Evolutionary conservation across 1,139 yeast genomes (phyloP).

Genomic region (Arxiozyma heterogenica): DNA sequence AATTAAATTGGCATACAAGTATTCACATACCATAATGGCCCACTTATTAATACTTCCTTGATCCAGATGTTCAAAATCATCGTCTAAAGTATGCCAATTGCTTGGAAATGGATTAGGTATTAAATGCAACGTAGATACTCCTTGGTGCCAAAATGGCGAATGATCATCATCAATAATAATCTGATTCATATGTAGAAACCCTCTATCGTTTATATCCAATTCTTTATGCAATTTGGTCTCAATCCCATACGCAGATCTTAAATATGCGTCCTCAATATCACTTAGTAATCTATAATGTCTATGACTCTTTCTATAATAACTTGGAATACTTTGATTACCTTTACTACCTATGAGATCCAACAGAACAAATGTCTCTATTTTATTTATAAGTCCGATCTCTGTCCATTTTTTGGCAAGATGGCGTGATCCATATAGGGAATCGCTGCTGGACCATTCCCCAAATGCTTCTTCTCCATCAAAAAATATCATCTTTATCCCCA

Average conservation of each 20-base stretch:
- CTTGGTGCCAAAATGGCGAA: constrained; percentile 39
- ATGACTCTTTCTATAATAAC: constrained; percentile 37
- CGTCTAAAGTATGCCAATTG: constrained; percentile 42
- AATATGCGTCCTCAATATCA: constrained; percentile 24
- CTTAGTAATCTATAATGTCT: constrained; percentile 33
- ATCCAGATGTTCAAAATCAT: constrained; percentile 28
- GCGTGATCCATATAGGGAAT: constrained; percentile 48
- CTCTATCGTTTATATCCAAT: constrained; percentile 5
- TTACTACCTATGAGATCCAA: constrained; percentile 42
- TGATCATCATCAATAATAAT: constrained; percentile 45
- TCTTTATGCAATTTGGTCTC: constrained; percentile 1
- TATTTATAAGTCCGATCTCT: constrained; percentile 14
- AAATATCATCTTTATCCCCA: constrained; percentile 42
- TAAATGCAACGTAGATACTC: constrained; percentile 42
- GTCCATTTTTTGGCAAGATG: constrained; percentile 39
- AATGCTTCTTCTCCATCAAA: constrained; percentile 56
- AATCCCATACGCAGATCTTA: not conserved
- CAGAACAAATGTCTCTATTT: constrained; percentile 38
- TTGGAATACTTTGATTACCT: constrained; percentile 1
- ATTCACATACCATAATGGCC: constrained; percentile 24
- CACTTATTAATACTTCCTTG: constrained; percentile 23
- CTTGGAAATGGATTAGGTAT: constrained; percentile 44
- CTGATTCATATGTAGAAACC: constrained; percentile 10
- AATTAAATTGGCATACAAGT: constrained; percentile 1
- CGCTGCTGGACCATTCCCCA: constrained; percentile 40